phyloP scores from a whole-genome alignment of 2,329 filamentous ascomycete genomes.

The Fusarium dlaminii region DNA sequence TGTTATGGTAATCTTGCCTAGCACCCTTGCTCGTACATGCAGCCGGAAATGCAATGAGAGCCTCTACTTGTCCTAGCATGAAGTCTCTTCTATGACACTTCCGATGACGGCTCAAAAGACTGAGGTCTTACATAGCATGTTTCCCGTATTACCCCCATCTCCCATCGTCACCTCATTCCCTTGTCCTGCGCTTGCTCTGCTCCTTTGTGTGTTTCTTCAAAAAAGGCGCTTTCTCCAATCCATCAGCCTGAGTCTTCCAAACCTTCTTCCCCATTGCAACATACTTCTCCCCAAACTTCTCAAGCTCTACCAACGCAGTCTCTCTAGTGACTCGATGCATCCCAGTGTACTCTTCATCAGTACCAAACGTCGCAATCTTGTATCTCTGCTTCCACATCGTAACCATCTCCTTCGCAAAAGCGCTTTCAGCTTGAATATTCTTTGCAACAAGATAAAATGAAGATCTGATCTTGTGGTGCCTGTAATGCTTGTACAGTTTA shows the following conservation, averaged over 20 bases:
- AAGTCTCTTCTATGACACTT: neutral
- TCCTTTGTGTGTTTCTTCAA: neutral
- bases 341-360: neutral
- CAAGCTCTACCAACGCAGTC: neutral
- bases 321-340: neutral
- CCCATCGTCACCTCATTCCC: neutral
- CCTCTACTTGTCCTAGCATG: neutral
- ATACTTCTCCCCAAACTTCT: conserved; percentile 20
- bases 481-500: conserved; percentile 55
- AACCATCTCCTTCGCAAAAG: conserved; percentile 49
- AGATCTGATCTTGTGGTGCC: conserved; percentile 52
- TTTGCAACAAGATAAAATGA: conserved; percentile 65
- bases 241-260: conserved; percentile 29
- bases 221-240: conserved; percentile 9
- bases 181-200: neutral
- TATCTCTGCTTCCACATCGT: conserved; percentile 53
- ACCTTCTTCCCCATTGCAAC: conserved; percentile 7
- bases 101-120: neutral
- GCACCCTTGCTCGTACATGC: neutral
- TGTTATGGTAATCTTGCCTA: neutral
- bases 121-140: neutral
- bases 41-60: neutral
- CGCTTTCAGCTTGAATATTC: conserved; percentile 47
- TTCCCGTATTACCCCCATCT: neutral
- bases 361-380: conserved; percentile 51